Base-by-base conservation (phyloP, 1,284 basidiomycete genomes). In the Moniliophthora roreri region DNA sequence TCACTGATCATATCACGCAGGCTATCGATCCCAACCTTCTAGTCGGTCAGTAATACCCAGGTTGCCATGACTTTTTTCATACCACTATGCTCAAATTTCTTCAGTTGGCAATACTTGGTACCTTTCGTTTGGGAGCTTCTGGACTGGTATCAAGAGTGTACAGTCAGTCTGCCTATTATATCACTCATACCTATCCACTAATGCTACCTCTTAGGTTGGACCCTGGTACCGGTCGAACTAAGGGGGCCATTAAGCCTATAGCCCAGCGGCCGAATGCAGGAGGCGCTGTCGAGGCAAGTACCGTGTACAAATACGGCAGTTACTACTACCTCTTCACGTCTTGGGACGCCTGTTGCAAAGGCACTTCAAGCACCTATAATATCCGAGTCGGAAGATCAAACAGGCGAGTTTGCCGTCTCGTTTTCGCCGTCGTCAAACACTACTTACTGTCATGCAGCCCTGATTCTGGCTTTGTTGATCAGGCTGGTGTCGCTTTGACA, bases 301-400 rank as follows among this genome's bases (percentile, higher is more conserved):
- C 66, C 24, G 69, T 82, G 38, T 80, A 66, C 67, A 73, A 80
- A 58, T 61, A 67, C 54, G 71, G 71, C 21, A 70, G 59, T 40
- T 82, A 69, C 62, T 83, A 73, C 64, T 84, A 84, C 58, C 70
- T 85, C 23, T 84, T 84, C 65, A 74, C 75, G 0, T 77, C 74
- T 13, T 83, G 80, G 79, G 82, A 82, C 59, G 69, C 66, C 1
- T 84, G 82, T 65, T 84, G 82, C 66, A 40, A 63, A 23, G 80
- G 81, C 3, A 75, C 71, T 11, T 69, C 64, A 9, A 79, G 78
- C 63, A 83, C 80, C 0, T 84, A 84, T 60, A 83, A 82, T 59
- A 81, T 82, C 52, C 75, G 80, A 11, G 81, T 84, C 26, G 78
- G 78, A 10, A 73, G 81, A 26, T 74, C 79, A 4, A 64, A 70